phyloP scores from a whole-genome alignment of 352 stramenopile species.

The Phytopythium montanum region DNA sequence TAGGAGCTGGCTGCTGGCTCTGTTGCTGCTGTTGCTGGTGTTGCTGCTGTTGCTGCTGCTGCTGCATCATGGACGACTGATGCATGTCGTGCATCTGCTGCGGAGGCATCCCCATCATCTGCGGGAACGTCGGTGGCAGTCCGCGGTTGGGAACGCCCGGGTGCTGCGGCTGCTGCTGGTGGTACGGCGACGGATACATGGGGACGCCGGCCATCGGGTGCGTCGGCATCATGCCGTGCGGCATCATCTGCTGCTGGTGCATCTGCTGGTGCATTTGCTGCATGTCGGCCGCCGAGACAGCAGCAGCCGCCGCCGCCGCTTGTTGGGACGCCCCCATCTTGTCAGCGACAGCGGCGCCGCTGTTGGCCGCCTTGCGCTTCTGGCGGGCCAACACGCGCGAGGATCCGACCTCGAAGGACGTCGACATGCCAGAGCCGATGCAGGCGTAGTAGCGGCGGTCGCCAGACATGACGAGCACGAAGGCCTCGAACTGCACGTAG shows the following conservation, averaged over 20 bases:
- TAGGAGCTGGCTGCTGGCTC: slow-evolving; percentile 3
- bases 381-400: slow-evolving; percentile 78
- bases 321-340: slow-evolving; percentile 17
- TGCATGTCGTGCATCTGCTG: slow-evolving; percentile 19
- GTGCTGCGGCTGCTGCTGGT: slow-evolving; percentile 2
- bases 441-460: slow-evolving; percentile 80
- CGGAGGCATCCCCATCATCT: slow-evolving; percentile 42
- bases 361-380: slow-evolving; percentile 78
- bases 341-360: slow-evolving; percentile 22
- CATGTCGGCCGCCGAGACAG: slow-evolving; percentile 13
- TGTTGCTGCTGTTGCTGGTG: slow-evolving; percentile 5
- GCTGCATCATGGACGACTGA: slow-evolving; percentile 26
- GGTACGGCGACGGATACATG: slow-evolving; percentile 19
- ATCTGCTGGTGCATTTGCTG: slow-evolving; percentile 21
- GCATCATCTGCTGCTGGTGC: slow-evolving; percentile 19
- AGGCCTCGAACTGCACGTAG: slow-evolving; percentile 87
- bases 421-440: slow-evolving; percentile 85
- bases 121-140: slow-evolving; percentile 44
- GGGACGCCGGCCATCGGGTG: slow-evolving; percentile 23
- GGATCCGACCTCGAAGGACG: slow-evolving; percentile 82
- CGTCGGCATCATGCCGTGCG: slow-evolving; percentile 20
- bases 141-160: slow-evolving; percentile 17
- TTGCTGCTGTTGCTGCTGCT: slow-evolving; percentile 14
- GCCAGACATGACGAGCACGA: slow-evolving; percentile 68
- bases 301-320: neutral